Evolutionary conservation across 371 early-diverging fungal genomes (phyloP).

Genomic region (Circinella minor): DNA sequence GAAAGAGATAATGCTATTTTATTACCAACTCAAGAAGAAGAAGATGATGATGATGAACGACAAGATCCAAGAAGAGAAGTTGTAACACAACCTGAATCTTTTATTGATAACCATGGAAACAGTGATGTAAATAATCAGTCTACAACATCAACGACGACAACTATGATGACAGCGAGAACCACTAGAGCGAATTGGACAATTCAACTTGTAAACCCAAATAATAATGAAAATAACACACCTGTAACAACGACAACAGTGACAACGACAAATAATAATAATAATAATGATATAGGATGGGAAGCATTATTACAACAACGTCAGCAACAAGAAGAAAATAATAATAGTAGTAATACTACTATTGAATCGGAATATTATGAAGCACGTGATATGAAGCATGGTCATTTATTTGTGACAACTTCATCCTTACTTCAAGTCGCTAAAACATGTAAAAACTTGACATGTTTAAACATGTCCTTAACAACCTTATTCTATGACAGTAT

Average conservation of each 20-base stretch:
- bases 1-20: too few relatives aligned
- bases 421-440: slow-evolving; percentile 57
- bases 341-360: not conserved
- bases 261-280: not conserved
- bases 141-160: too few relatives aligned
- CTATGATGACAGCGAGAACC: not conserved
- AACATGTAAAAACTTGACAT: slow-evolving; percentile 51
- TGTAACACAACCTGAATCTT: too few relatives aligned
- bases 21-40: too few relatives aligned
- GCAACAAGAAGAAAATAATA: not conserved
- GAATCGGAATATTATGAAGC: slow-evolving; percentile 7
- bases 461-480: slow-evolving; percentile 57
- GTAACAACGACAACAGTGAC: too few relatives aligned
- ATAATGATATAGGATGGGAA: not conserved
- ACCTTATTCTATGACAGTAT: slow-evolving; percentile 51
- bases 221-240: too few relatives aligned
- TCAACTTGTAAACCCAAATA: too few relatives aligned
- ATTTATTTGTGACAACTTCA: slow-evolving; percentile 55
- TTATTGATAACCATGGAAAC: too few relatives aligned
- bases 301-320: not conserved
- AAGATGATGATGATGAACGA: too few relatives aligned
- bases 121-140: too few relatives aligned
- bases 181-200: too few relatives aligned
- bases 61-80: too few relatives aligned
- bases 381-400: slow-evolving; percentile 31